A percentile compares a stretch with the other conserved stretches of the same genome.
Evolutionary conservation across 1,284 basidiomycete species (phyloP).

Genomic region (Ustilago crameri): DNA sequence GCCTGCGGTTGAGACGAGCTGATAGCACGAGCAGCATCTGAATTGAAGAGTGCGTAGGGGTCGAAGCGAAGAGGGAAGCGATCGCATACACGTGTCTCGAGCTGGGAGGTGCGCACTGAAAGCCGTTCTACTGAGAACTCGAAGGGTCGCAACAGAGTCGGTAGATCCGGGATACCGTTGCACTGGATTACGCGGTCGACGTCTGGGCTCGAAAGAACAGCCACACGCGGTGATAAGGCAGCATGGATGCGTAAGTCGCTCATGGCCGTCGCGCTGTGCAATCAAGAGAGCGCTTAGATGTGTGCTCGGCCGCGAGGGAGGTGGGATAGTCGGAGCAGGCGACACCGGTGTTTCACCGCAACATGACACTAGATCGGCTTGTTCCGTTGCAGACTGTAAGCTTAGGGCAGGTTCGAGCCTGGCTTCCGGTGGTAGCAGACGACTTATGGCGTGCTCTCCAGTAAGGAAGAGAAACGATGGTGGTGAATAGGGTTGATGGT

Average conservation of each 20-base stretch:
- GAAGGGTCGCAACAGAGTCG: constrained; percentile 61
- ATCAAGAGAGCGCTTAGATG: background rate
- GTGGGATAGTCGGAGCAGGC: background rate
- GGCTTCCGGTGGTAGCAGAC: background rate
- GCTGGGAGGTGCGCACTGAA: constrained; percentile 62
- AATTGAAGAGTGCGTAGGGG: constrained; percentile 46
- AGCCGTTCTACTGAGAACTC: constrained; percentile 50
- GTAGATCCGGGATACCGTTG: constrained; percentile 54
- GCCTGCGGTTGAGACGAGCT: constrained; percentile 11
- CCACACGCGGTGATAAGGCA: constrained; percentile 61
- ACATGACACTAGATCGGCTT: constrained; percentile 1
- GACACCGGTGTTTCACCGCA: background rate
- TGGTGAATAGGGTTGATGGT: background rate
- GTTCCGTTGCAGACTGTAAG: background rate
- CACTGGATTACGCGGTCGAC: constrained; percentile 45
- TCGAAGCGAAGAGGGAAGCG: constrained; percentile 63
- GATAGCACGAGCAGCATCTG: constrained; percentile 14
- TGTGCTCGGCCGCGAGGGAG: background rate
- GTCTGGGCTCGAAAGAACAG: constrained; percentile 58
- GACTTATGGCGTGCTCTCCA: background rate
- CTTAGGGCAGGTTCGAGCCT: background rate
- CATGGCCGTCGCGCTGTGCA: constrained; percentile 23
- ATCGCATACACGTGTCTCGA: constrained; percentile 52
- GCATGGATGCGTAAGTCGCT: constrained; percentile 53
- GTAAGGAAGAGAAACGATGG: background rate